Evolutionary conservation across 116 monocot species (phyloP), one percentile per base, ranked within the genome.

Genomic region (Papilionanthe hybrid): DNA sequence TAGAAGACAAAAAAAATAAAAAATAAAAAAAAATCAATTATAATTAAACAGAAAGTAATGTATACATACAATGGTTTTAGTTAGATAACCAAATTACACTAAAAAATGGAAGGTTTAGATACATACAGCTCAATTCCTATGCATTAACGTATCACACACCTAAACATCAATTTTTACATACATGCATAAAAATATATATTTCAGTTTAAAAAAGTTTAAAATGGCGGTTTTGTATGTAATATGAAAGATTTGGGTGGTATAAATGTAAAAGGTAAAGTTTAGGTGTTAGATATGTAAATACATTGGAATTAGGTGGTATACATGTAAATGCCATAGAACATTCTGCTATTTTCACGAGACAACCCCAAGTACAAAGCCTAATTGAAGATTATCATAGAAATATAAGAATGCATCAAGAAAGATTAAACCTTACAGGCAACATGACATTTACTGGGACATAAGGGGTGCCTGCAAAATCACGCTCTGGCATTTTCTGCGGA

Each of bases 371-470:
- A 63, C 1, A 63, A 41, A 42, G 22, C 2, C 10, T 9, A 63
- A 29, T 65, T 30, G n/a, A 57, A 43, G 6, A 78, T 20, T 5
- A 78, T 10, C 7, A n/a, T 1, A 7, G 43, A 42, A 63, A 23
- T 55, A 57, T 22, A 25, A n/a, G 50, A 76, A 69, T 42, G 20
- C 20, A 17, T 75, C 5, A 75, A 75, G 12, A 23, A 75, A 25
- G 25, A 50, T 25, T 49, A 81, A 49, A 37, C 22, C 89, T 87
- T 67, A 92, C 92, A 47, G 92, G 92, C 68, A 92, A 73, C 92
- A 92, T 89, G 63, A 92, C 89, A 78, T 87, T 87, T 15, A 92
- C 86, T 56, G 88, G 92, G 48, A 93, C 88, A 78, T 88, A 89
- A 53, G 92, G 75, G 0, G 89, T 89, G 66, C 92, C 92, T 4